Evolutionary conservation across 2,329 filamentous ascomycete genomes (phyloP).

Genomic region (Colletotrichum eleusines): DNA sequence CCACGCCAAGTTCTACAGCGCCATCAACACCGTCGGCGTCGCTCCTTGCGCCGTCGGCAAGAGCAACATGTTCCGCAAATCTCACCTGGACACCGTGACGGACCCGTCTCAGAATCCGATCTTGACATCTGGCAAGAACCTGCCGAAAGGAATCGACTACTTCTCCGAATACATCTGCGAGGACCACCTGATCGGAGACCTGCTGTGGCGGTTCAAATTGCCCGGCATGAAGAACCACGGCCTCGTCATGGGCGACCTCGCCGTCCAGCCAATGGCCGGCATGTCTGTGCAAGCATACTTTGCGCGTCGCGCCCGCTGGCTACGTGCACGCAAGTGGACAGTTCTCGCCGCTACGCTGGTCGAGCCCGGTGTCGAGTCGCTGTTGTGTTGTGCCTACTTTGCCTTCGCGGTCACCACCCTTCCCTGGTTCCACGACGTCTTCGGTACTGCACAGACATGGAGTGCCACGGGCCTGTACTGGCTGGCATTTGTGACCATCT

Average conservation of each 20-base stretch:
- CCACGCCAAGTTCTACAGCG: conserved; percentile 97
- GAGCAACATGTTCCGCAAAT: conserved; percentile 97
- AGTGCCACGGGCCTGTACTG: conserved; percentile 73
- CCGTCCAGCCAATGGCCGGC: conserved; percentile 87
- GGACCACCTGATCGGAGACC: conserved; percentile 93
- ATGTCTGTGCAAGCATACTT: conserved; percentile 85
- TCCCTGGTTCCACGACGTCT: conserved; percentile 67
- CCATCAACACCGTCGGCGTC: conserved; percentile 92
- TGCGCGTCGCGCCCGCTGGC: conserved; percentile 86
- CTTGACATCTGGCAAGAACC: conserved; percentile 54
- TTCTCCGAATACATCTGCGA: conserved; percentile 98
- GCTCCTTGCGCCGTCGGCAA: conserved; percentile 97
- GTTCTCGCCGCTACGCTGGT: conserved; percentile 90
- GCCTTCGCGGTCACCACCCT: conserved; percentile 83
- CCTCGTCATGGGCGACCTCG: conserved; percentile 86
- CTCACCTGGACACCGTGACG: conserved; percentile 84
- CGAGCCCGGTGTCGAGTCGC: conserved; percentile 90
- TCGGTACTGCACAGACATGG: conserved; percentile 76
- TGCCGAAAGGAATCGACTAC: conserved; percentile 82
- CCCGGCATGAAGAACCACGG: conserved; percentile 82
- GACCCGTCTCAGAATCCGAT: conserved; percentile 60
- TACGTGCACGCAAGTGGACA: conserved; percentile 94
- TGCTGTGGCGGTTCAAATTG: conserved; percentile 81
- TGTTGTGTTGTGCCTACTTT: conserved; percentile 85
- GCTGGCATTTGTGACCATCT: conserved; percentile 72